A percentile compares a stretch with the other conserved stretches of the same genome.
These are phyloP conservation scores for Apophysomyces variabilis DNA, from an alignment of 371 early-diverging fungal genomes.

Conservation along the genomic window DNA sequence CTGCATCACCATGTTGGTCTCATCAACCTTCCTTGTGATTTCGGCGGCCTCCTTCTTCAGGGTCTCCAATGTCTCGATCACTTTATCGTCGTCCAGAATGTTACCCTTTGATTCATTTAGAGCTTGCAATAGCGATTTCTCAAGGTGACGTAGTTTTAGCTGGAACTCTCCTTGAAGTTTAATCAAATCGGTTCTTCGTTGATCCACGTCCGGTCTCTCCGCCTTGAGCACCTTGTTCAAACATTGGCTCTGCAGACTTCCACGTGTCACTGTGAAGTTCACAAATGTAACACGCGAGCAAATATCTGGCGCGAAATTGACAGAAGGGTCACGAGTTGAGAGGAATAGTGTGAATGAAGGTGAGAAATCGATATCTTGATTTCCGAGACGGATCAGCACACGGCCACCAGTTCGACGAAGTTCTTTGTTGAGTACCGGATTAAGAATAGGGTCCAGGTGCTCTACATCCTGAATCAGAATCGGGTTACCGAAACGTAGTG, in stretches of 20 bases:
- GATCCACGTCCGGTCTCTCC: conserved; percentile 95
- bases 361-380: conserved; percentile 98
- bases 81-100: conserved; percentile 95
- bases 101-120: conserved; percentile 95
- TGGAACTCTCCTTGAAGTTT: conserved; percentile 97
- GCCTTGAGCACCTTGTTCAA: conserved; percentile 93
- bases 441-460: conserved; percentile 95
- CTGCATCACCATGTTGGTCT: conserved; percentile 93
- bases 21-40: conserved; percentile 89
- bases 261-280: conserved; percentile 97
- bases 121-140: conserved; percentile 92
- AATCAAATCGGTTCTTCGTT: conserved; percentile 89
- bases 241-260: conserved; percentile 96
- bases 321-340: conserved; percentile 92
- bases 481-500: conserved; percentile 97
- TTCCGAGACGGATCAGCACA: conserved; percentile 93
- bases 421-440: conserved; percentile 97
- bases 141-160: conserved; percentile 89
- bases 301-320: conserved; percentile 94
- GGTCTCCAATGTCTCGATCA: conserved; percentile 92
- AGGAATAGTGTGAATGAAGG: conserved; percentile 95
- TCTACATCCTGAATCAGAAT: conserved; percentile 97
- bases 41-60: conserved; percentile 96
- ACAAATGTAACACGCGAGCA: conserved; percentile 98
- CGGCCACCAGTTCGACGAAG: conserved; percentile 96